Conservation (phyloP, 768 basidiomycete genomes). For the Hortiboletus flavorubellus region DNA sequence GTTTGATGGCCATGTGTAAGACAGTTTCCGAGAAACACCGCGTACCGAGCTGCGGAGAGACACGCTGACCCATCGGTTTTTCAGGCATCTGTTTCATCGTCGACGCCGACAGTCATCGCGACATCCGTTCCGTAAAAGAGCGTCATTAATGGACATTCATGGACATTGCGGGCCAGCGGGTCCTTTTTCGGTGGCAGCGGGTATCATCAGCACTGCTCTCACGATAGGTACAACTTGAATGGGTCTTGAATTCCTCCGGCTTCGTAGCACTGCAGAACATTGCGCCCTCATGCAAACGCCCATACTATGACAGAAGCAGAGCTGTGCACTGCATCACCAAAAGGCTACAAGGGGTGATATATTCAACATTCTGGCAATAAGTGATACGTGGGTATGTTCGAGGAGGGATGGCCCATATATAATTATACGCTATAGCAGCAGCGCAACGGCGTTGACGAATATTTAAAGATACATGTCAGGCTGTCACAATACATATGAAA, state of each 20-base stretch:
- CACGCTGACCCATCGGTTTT: slow-evolving; percentile 9
- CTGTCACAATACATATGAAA: slow-evolving; percentile 23
- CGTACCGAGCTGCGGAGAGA: slow-evolving; percentile 21
- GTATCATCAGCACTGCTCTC: slow-evolving; percentile 1
- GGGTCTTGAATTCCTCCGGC: background rate
- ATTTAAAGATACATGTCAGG: slow-evolving; percentile 26
- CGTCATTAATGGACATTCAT: background rate
- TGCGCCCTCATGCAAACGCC: background rate
- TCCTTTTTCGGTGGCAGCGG: background rate
- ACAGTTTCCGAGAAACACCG: slow-evolving; percentile 13
- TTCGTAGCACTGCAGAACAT: background rate
- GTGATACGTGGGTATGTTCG: slow-evolving; percentile 15
- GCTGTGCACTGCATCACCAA: background rate
- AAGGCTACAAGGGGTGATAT: slow-evolving; percentile 21
- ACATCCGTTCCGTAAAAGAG: slow-evolving; percentile 6
- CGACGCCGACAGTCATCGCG: slow-evolving; percentile 15
- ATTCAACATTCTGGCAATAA: slow-evolving; percentile 8
- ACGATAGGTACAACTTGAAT: slow-evolving; percentile 1
- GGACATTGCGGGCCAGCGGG: background rate
- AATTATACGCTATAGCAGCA: slow-evolving; percentile 13
- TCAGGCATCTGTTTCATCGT: slow-evolving; percentile 25
- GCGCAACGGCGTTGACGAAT: slow-evolving; percentile 1
- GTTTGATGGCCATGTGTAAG: slow-evolving; percentile 28
- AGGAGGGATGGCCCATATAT: slow-evolving; percentile 10
- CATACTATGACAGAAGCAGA: background rate